These are phyloP conservation scores for Mycena rebaudengoi DNA, from an alignment of 768 basidiomycete genomes.

Conservation along the genomic window DNA sequence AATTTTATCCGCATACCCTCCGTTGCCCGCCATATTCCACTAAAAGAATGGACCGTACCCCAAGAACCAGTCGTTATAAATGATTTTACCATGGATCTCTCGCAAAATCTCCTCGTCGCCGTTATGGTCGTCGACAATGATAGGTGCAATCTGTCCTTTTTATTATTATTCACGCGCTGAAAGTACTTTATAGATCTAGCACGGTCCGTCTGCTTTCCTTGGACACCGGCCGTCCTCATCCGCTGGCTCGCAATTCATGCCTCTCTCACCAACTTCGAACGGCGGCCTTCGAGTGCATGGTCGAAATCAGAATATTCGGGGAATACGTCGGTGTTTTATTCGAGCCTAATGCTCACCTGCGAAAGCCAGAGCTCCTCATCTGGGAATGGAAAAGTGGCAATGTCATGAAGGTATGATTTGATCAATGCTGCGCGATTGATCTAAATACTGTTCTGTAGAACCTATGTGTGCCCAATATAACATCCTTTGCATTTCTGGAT, in stretches of 20 bases:
- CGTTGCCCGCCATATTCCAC: constrained; percentile 35
- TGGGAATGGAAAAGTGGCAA: constrained; percentile 46
- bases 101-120: constrained; percentile 43
- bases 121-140: constrained; percentile 31
- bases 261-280: constrained; percentile 6
- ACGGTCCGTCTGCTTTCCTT: constrained; percentile 39
- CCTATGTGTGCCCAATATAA: constrained; percentile 30
- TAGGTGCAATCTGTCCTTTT: not conserved
- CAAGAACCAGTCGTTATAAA: constrained; percentile 35
- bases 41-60: constrained; percentile 35
- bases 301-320: constrained; percentile 42
- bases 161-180: not conserved
- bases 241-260: constrained; percentile 17
- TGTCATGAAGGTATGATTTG: constrained; percentile 33
- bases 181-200: not conserved
- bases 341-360: constrained; percentile 4
- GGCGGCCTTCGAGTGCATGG: not conserved
- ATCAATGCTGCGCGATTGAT: not conserved
- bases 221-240: constrained; percentile 39
- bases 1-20: constrained; percentile 40
- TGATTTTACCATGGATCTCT: constrained; percentile 48
- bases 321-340: constrained; percentile 38
- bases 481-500: constrained; percentile 44
- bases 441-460: constrained; percentile 19
- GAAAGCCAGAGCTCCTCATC: constrained; percentile 30